These are phyloP conservation scores for Cenchrus purpureus DNA, from an alignment of 176 grass and related monocot genomes.

Conservation along the genomic window DNA sequence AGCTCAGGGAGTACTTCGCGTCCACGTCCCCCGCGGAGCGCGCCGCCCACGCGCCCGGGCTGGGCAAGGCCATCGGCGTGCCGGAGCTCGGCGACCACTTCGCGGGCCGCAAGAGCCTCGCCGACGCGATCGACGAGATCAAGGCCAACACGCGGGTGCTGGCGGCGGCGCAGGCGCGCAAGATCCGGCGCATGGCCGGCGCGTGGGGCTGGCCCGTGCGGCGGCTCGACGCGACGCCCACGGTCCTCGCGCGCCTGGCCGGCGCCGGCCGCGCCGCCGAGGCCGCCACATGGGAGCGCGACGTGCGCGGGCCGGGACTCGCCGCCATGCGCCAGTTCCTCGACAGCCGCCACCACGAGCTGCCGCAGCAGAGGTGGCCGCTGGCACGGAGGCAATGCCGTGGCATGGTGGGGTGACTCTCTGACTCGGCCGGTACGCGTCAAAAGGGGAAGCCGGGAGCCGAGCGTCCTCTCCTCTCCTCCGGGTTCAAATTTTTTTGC, in stretches of 20 bases:
- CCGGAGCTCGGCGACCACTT: slow-evolving; percentile 73
- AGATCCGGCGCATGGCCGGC: slow-evolving; percentile 64
- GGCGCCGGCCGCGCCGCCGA: slow-evolving; percentile 38
- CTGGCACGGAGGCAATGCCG: slow-evolving; percentile 41
- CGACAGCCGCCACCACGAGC: not conserved
- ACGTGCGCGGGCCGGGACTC: slow-evolving; percentile 65
- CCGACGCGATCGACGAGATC: slow-evolving; percentile 64
- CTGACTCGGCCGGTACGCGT: not conserved
- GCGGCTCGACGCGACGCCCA: slow-evolving; percentile 73
- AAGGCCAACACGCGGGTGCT: slow-evolving; percentile 84
- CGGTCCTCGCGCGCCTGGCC: slow-evolving; percentile 55
- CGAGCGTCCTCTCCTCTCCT: not conserved
- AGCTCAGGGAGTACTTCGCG: slow-evolving; percentile 75
- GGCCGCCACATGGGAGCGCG: slow-evolving; percentile 59
- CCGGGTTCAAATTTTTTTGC: slow-evolving; percentile 27
- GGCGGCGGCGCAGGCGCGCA: slow-evolving; percentile 67
- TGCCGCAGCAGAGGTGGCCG: slow-evolving; percentile 1
- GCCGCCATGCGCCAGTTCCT: slow-evolving; percentile 63
- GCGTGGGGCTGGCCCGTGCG: slow-evolving; percentile 71
- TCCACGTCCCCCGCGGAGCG: slow-evolving; percentile 48
- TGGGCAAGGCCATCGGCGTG: slow-evolving; percentile 84
- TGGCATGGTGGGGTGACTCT: slow-evolving; percentile 42
- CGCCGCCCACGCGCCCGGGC: slow-evolving; percentile 56
- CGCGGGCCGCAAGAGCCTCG: slow-evolving; percentile 40
- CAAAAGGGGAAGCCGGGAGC: slow-evolving; percentile 25